Conservation (phyloP, 2,329 filamentous ascomycete genomes). For the Rugonectria rugulosa region DNA sequence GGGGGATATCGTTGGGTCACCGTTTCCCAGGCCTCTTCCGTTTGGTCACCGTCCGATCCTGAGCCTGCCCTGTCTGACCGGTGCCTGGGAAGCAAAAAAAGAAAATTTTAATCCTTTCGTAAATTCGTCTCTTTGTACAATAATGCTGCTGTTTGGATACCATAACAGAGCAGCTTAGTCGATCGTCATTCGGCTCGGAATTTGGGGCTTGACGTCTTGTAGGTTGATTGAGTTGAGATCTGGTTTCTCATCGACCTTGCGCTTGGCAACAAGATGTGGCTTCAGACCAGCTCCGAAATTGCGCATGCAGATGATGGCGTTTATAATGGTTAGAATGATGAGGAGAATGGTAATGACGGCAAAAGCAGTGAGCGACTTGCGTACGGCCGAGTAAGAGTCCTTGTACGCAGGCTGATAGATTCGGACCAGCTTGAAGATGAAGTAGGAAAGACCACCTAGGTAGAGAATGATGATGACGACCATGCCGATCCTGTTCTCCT, state of each 20-base stretch:
- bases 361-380: slow-evolving; percentile 89
- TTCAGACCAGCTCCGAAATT: slow-evolving; percentile 94
- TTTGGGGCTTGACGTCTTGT: slow-evolving; percentile 63
- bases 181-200: slow-evolving; percentile 67
- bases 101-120: slow-evolving; percentile 39
- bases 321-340: slow-evolving; percentile 86
- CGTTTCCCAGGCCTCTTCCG: slow-evolving; percentile 38
- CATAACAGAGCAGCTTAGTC: slow-evolving; percentile 50
- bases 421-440: slow-evolving; percentile 96
- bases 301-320: slow-evolving; percentile 84
- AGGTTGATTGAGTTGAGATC: slow-evolving; percentile 64
- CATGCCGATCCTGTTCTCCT: slow-evolving; percentile 84
- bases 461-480: slow-evolving; percentile 81
- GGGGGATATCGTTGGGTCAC: slow-evolving; percentile 40
- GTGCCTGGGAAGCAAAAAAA: slow-evolving; percentile 33
- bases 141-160: slow-evolving; percentile 14
- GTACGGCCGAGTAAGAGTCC: slow-evolving; percentile 76
- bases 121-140: slow-evolving; percentile 49
- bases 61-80: slow-evolving; percentile 41
- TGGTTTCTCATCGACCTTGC: slow-evolving; percentile 60
- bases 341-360: slow-evolving; percentile 91
- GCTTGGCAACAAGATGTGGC: slow-evolving; percentile 74
- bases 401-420: slow-evolving; percentile 78
- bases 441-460: slow-evolving; percentile 89
- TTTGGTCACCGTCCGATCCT: slow-evolving; percentile 35